These are phyloP conservation scores for Quercus parvula DNA, from an alignment of 306 rosid species.

Conservation along the genomic window DNA sequence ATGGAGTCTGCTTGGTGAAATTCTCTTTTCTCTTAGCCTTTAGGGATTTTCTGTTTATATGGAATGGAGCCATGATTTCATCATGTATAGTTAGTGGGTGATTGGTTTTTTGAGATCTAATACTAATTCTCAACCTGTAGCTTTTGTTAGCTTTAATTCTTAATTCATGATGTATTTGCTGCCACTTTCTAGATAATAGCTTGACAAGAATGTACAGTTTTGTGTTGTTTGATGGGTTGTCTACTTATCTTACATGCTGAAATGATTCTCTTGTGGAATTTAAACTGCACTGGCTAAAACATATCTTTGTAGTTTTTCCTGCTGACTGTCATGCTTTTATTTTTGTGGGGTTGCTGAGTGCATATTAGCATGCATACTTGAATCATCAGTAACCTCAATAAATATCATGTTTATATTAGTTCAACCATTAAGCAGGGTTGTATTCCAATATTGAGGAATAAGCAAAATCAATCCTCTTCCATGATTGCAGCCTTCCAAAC, in stretches of 20 bases:
- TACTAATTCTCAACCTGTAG: conserved; percentile 10
- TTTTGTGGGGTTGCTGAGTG: no score
- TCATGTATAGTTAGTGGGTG: background rate
- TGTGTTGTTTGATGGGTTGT: background rate
- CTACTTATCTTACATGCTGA: background rate
- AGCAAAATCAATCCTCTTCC: no score
- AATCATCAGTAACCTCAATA: background rate
- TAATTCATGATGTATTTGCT: conserved; percentile 20
- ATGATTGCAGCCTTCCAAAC: no score
- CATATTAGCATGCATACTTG: no score
- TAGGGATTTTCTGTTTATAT: background rate
- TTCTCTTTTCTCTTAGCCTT: background rate
- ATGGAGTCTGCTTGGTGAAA: background rate
- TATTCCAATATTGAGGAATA: background rate
- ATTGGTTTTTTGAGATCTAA: conserved; percentile 1
- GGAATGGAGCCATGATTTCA: background rate
- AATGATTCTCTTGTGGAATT: background rate
- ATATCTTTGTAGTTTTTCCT: no score
- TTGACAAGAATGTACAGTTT: background rate
- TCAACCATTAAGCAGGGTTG: background rate
- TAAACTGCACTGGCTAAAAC: no score
- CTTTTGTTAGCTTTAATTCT: conserved; percentile 16
- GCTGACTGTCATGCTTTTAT: no score
- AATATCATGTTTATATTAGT: background rate
- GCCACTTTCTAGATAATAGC: conserved; percentile 21